A percentile compares a stretch with the other conserved stretches of the same genome.
Evolutionary conservation across 2,329 filamentous ascomycete species (phyloP).

Genomic region (Fusarium cyanostomum): DNA sequence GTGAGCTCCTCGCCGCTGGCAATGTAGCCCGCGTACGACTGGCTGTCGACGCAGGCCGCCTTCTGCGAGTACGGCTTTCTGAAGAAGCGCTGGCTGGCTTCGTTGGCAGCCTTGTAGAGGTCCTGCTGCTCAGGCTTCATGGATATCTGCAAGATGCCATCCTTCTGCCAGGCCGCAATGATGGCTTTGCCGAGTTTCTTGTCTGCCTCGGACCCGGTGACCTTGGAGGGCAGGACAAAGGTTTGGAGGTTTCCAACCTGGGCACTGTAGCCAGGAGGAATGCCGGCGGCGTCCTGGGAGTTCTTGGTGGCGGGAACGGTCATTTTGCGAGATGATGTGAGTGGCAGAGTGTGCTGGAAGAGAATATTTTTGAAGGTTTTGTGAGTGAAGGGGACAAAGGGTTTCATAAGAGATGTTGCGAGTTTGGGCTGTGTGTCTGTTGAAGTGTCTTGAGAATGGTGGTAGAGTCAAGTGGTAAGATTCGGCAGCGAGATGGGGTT

Average conservation of each 20-base stretch:
- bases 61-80: slow-evolving; percentile 49
- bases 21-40: slow-evolving; percentile 60
- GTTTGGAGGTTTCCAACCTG: slow-evolving; percentile 49
- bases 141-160: slow-evolving; percentile 59
- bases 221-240: slow-evolving; percentile 52
- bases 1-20: slow-evolving; percentile 60
- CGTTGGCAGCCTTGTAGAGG: slow-evolving; percentile 50
- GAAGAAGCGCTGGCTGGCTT: slow-evolving; percentile 54
- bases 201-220: slow-evolving; percentile 49
- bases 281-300: slow-evolving; percentile 10
- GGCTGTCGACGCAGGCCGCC: slow-evolving; percentile 53
- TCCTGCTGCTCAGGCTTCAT: slow-evolving; percentile 49
- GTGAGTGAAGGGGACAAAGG: too few species aligned
- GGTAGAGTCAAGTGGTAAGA: too few species aligned
- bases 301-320: not conserved
- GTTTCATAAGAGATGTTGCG: too few species aligned
- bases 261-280: slow-evolving; percentile 44
- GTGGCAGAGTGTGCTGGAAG: too few species aligned
- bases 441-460: too few species aligned
- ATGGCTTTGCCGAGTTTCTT: slow-evolving; percentile 52
- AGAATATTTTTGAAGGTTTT: too few species aligned
- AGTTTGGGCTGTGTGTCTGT: too few species aligned
- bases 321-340: not conserved
- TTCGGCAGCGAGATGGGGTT: too few species aligned
- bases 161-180: slow-evolving; percentile 53